A percentile compares a stretch with the other conserved stretches of the same genome.
These are phyloP conservation scores for Thermomucor indicae-seudaticae DNA, from an alignment of 371 early-diverging fungal genomes.

Conservation along the genomic window DNA sequence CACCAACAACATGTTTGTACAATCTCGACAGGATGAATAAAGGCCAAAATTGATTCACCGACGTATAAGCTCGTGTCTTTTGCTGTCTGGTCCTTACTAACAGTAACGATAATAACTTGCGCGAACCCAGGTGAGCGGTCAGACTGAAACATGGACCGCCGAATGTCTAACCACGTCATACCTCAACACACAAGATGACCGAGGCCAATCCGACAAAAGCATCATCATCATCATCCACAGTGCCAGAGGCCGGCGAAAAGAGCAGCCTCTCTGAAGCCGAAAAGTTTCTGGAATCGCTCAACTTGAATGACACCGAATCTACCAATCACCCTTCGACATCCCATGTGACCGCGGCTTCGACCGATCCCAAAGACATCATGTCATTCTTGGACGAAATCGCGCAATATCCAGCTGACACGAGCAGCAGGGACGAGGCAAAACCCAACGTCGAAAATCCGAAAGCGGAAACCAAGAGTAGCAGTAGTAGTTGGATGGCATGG, in stretches of 20 bases:
- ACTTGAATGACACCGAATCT: constrained; percentile 27
- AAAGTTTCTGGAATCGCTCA: constrained; percentile 44
- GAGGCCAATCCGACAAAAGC: too few relatives aligned
- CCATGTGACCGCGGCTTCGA: constrained; percentile 4
- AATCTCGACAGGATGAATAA: constrained; percentile 10
- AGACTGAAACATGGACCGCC: too few relatives aligned
- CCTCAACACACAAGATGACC: too few relatives aligned
- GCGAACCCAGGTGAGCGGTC: too few relatives aligned
- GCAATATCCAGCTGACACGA: constrained; percentile 26
- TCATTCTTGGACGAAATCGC: constrained; percentile 50
- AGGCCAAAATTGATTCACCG: too few relatives aligned
- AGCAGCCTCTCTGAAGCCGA: constrained; percentile 46
- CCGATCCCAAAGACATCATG: constrained; percentile 50
- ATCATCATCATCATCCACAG: too few relatives aligned
- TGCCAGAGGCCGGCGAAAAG: constrained; percentile 26
- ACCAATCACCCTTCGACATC: neutral
- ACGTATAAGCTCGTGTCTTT: too few relatives aligned
- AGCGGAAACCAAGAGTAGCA: constrained; percentile 2
- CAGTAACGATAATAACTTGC: too few relatives aligned
- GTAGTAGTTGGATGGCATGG: constrained; percentile 40
- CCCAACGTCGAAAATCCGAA: neutral
- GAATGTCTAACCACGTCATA: too few relatives aligned
- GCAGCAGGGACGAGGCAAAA: neutral
- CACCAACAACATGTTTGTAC: constrained; percentile 25
- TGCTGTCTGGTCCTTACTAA: too few relatives aligned